Evolutionary conservation across 192 early-diverging fungal species (phyloP).

Genomic region (Backusella sp.): DNA sequence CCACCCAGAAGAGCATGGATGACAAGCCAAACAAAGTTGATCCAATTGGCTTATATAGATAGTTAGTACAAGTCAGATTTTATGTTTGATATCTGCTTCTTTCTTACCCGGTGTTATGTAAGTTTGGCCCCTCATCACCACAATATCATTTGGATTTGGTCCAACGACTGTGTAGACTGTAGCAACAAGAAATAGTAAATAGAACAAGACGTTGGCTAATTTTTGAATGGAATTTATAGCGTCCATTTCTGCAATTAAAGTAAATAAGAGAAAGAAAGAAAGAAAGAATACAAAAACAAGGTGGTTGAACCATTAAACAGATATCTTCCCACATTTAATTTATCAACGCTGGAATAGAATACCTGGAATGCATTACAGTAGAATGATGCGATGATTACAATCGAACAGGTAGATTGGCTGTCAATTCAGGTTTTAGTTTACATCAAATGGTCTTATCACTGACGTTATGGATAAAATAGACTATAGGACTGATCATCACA

Average conservation of each 20-base stretch:
- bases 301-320: background rate
- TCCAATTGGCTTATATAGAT: slow-evolving; percentile 41
- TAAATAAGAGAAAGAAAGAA: background rate
- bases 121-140: slow-evolving; percentile 44
- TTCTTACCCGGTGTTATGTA: slow-evolving; percentile 61
- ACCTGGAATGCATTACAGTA: background rate
- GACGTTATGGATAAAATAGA: too few species aligned
- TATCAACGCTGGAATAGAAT: background rate
- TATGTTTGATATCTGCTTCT: background rate
- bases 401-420: background rate
- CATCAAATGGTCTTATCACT: too few species aligned
- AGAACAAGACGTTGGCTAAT: slow-evolving; percentile 58
- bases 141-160: slow-evolving; percentile 30
- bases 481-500: too few species aligned
- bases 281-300: background rate
- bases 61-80: background rate
- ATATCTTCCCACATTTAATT: background rate
- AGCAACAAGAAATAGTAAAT: slow-evolving; percentile 55
- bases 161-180: slow-evolving; percentile 49
- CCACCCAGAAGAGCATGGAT: slow-evolving; percentile 58
- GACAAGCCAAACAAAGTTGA: slow-evolving; percentile 55
- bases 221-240: slow-evolving; percentile 28
- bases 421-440: too few species aligned
- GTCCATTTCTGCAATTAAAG: background rate
- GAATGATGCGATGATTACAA: background rate